Conservation (phyloP, 306 rosid genomes). For the Fagus crenata region DNA sequence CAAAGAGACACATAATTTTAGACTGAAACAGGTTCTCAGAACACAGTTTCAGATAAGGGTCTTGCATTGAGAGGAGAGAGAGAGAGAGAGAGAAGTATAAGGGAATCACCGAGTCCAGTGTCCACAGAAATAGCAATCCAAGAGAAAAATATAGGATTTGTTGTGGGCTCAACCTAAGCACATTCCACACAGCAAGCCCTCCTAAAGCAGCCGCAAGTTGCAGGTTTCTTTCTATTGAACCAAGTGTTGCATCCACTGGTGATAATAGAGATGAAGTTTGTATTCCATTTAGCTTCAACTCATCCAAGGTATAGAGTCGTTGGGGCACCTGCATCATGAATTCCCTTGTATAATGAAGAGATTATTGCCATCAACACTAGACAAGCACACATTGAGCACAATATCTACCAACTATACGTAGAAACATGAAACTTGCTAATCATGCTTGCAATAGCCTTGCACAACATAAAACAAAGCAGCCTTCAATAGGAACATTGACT, state of each 20-base stretch:
- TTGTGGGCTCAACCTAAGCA: slow-evolving; percentile 52
- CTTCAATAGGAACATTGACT: neutral
- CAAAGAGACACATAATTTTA: neutral
- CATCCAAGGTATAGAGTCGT: slow-evolving; percentile 91
- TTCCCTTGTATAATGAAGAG: neutral
- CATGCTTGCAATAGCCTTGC: neutral
- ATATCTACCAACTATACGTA: neutral
- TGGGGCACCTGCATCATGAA: slow-evolving; percentile 67
- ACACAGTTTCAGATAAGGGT: neutral
- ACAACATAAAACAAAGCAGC: neutral
- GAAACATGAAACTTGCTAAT: neutral
- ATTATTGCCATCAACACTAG: neutral
- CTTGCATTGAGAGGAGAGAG: neutral
- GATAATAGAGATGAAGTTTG: slow-evolving; percentile 73
- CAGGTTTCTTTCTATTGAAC: slow-evolving; percentile 72
- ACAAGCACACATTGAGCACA: neutral
- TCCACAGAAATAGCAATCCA: slow-evolving; percentile 75
- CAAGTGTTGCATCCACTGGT: slow-evolving; percentile 81
- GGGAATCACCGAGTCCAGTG: slow-evolving; percentile 62
- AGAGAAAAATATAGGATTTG: slow-evolving; percentile 58
- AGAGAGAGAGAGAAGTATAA: slow-evolving; percentile 1
- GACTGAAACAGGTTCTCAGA: neutral
- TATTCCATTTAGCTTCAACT: slow-evolving; percentile 86
- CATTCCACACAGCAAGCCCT: slow-evolving; percentile 68
- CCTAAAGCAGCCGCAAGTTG: slow-evolving; percentile 65